These are phyloP conservation scores for Lycium barbarum DNA, from an alignment of 257 asterid genomes.

Conservation along the genomic window DNA sequence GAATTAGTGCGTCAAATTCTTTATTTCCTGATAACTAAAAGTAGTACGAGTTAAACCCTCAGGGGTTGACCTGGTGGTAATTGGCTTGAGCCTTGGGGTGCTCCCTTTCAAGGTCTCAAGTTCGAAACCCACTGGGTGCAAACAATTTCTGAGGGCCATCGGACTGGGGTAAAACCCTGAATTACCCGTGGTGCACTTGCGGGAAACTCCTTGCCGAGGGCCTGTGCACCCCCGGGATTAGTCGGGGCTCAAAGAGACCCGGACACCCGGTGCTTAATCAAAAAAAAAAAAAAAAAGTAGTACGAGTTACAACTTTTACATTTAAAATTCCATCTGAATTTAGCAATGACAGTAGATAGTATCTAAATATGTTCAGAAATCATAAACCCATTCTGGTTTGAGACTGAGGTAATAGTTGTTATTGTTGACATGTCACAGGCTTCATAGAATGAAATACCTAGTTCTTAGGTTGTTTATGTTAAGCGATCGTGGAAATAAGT, in stretches of 20 bases:
- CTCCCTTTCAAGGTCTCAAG: too few species aligned
- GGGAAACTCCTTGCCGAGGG: too few species aligned
- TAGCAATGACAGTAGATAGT: background rate
- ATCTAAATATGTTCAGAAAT: background rate
- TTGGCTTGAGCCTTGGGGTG: too few species aligned
- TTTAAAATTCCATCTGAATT: background rate
- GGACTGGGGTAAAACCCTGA: too few species aligned
- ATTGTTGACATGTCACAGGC: background rate
- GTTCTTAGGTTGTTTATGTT: conserved; percentile 5
- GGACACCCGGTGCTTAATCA: too few species aligned
- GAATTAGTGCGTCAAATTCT: background rate
- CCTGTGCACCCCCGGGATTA: too few species aligned
- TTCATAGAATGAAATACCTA: background rate
- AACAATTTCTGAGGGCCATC: too few species aligned
- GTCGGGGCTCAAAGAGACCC: too few species aligned
- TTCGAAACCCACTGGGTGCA: too few species aligned
- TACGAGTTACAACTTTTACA: background rate
- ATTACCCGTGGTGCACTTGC: too few species aligned
- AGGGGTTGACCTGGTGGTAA: too few species aligned
- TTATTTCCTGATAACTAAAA: background rate
- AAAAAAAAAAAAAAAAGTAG: background rate
- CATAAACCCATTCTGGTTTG: background rate
- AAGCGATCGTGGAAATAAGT: background rate
- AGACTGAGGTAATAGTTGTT: background rate
- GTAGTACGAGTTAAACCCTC: background rate